A percentile compares a stretch with the other conserved stretches of the same genome.
These are phyloP conservation scores for Zymoseptoria pseudotritici DNA, from an alignment of 2,329 filamentous ascomycete genomes.

Conservation along the genomic window DNA sequence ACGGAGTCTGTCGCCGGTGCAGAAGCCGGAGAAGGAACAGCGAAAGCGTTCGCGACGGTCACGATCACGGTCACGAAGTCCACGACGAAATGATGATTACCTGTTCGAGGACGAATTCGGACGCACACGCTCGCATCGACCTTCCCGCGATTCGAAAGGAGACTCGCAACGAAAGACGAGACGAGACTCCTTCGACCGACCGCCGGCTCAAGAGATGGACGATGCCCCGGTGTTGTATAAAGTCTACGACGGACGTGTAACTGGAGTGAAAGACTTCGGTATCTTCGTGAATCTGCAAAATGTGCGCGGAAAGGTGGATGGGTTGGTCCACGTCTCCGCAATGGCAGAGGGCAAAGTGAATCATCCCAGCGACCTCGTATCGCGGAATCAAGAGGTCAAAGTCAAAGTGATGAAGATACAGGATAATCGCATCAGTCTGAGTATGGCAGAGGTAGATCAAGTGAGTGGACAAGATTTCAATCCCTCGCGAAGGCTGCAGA, in stretches of 20 bases:
- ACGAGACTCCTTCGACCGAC: constrained; percentile 56
- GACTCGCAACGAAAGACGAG: constrained; percentile 38
- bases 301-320: constrained; percentile 81
- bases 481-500: constrained; percentile 68
- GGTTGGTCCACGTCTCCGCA: constrained; percentile 86
- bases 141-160: constrained; percentile 29
- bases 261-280: constrained; percentile 90
- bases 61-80: constrained; percentile 43
- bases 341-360: constrained; percentile 82
- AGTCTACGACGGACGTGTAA: constrained; percentile 82
- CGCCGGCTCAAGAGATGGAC: constrained; percentile 68
- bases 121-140: constrained; percentile 36
- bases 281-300: constrained; percentile 89
- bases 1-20: constrained; percentile 53
- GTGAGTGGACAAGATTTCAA: constrained; percentile 74
- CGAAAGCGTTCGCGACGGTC: constrained; percentile 34
- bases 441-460: constrained; percentile 97
- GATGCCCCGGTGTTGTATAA: constrained; percentile 76
- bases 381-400: constrained; percentile 74
- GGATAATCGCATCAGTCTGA: constrained; percentile 71
- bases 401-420: constrained; percentile 90
- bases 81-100: constrained; percentile 40
- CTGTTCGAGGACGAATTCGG: constrained; percentile 56
- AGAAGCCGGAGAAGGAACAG: constrained; percentile 30
- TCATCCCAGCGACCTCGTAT: constrained; percentile 81